These are phyloP conservation scores for Hemileia vastatrix DNA, from an alignment of 1,284 basidiomycete species.

Conservation along the genomic window DNA sequence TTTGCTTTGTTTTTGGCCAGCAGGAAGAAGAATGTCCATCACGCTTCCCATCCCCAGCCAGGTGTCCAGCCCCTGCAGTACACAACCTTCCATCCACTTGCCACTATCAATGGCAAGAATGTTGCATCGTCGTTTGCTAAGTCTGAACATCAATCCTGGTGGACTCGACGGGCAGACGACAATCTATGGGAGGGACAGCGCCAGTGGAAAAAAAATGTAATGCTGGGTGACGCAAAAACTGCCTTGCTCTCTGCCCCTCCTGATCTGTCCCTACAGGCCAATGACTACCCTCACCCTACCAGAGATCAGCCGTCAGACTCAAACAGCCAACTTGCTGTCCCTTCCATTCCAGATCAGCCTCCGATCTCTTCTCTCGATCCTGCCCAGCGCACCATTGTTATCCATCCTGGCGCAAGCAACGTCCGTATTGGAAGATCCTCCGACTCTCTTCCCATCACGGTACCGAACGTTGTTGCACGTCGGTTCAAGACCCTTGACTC, in stretches of 20 bases:
- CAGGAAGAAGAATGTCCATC: too few relatives aligned
- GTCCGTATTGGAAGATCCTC: conserved; percentile 80
- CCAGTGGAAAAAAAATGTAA: conserved; percentile 23
- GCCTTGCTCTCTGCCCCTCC: conserved; percentile 8
- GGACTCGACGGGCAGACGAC: conserved; percentile 22
- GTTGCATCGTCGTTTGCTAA: conserved; percentile 23
- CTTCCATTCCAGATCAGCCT: background rate
- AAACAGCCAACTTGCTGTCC: too few relatives aligned
- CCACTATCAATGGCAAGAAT: conserved; percentile 24
- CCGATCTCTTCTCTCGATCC: conserved; percentile 8
- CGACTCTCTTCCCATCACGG: conserved; percentile 64
- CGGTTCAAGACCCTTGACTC: conserved; percentile 6
- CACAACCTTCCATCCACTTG: conserved; percentile 20
- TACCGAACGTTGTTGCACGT: conserved; percentile 68
- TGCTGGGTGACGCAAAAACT: conserved; percentile 14
- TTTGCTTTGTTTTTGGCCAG: too few relatives aligned
- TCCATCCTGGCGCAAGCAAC: conserved; percentile 83
- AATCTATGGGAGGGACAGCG: conserved; percentile 19
- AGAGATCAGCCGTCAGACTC: background rate
- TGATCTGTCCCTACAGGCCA: background rate
- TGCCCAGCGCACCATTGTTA: conserved; percentile 54
- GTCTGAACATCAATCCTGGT: conserved; percentile 24
- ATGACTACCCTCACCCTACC: background rate
- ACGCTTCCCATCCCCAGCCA: too few relatives aligned
- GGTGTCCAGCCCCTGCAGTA: conserved; percentile 9